Conservation (phyloP, 1,284 basidiomycete species). For the Rugosomyces carneus region DNA sequence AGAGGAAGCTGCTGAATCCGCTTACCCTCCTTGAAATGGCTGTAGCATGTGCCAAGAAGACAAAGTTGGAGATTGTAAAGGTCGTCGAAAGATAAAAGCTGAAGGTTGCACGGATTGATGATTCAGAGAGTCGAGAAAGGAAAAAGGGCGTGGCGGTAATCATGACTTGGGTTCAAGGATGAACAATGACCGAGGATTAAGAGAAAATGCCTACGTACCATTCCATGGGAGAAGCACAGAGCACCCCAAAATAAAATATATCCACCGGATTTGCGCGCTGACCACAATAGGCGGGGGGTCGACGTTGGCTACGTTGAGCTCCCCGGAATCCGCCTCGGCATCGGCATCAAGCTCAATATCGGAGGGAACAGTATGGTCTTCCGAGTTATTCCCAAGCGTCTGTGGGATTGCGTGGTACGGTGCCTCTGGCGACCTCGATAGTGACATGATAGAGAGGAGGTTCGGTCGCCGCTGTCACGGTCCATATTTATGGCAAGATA, state of each 20-base stretch:
- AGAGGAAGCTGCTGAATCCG: constrained; percentile 7
- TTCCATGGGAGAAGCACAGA: constrained; percentile 77
- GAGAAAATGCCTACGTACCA: constrained; percentile 37
- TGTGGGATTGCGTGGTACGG: constrained; percentile 36
- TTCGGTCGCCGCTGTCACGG: background rate
- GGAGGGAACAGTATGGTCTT: constrained; percentile 19
- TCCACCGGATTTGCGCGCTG: constrained; percentile 47
- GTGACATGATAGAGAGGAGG: constrained; percentile 16
- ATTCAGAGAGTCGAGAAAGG: constrained; percentile 52
- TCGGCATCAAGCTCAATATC: constrained; percentile 34
- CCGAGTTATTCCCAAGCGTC: constrained; percentile 22
- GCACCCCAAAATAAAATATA: constrained; percentile 66
- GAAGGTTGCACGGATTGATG: constrained; percentile 53
- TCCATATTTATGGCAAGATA: background rate
- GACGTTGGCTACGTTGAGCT: constrained; percentile 17
- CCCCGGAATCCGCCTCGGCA: constrained; percentile 17
- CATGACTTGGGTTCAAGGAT: constrained; percentile 39
- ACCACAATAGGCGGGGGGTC: constrained; percentile 25
- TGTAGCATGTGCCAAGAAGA: constrained; percentile 68
- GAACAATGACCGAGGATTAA: constrained; percentile 7
- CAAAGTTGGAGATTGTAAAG: constrained; percentile 58
- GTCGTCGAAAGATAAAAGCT: constrained; percentile 63
- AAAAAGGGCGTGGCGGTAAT: constrained; percentile 78
- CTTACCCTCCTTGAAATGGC: constrained; percentile 58
- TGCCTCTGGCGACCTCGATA: constrained; percentile 27